A percentile compares a stretch with the other conserved stretches of the same genome.
phyloP scores from a whole-genome alignment of 176 grass and related monocot genomes.

The Raddia distichophylla region DNA sequence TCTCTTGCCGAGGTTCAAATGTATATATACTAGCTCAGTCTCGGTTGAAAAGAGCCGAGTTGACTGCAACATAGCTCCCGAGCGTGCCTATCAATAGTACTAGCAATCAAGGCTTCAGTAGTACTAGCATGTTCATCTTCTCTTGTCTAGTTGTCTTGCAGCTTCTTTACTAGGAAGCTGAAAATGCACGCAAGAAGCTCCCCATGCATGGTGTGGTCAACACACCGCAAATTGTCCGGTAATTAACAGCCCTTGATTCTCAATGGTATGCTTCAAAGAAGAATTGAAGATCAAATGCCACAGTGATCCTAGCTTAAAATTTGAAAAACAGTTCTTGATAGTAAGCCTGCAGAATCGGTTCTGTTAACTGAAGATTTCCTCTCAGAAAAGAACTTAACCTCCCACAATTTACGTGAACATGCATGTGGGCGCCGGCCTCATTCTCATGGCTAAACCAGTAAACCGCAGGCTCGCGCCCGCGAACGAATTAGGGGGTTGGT shows the following conservation, averaged over 20 bases:
- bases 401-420: not conserved
- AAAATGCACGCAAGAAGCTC: not conserved
- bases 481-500: not conserved
- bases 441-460: not conserved
- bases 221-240: not conserved
- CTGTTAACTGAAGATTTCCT: no score
- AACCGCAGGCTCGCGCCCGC: not conserved
- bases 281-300: no score
- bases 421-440: slow-evolving; percentile 7
- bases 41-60: slow-evolving; percentile 24
- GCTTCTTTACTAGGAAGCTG: not conserved
- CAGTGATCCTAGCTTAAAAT: not conserved
- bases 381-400: no score
- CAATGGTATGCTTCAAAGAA: no score
- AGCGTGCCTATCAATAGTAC: not conserved
- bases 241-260: not conserved
- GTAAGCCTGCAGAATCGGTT: not conserved
- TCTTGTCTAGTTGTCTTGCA: not conserved
- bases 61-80: slow-evolving; percentile 9
- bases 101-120: not conserved
- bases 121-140: not conserved
- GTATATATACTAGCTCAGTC: not conserved
- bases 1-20: not conserved
- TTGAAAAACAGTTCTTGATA: not conserved
- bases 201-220: not conserved